Base-by-base conservation (phyloP, 2,329 filamentous ascomycete genomes). In the Nigrospora oryzae region DNA sequence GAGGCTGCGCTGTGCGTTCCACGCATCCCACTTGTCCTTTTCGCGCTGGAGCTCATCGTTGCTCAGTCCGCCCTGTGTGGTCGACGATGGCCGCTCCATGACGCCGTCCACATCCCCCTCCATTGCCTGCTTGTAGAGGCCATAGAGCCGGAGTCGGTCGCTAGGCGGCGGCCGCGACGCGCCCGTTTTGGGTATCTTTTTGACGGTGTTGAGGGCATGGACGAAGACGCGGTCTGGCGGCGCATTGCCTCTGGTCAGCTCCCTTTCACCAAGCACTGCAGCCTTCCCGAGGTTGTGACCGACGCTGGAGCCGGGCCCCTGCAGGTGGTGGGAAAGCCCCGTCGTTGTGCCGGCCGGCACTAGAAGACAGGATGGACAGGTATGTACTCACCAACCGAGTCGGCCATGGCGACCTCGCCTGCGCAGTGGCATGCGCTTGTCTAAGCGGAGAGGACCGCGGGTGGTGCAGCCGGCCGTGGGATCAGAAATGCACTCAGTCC, bases 101-200 rank as follows among this genome's bases (percentile, higher is more conserved):
- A 97, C 89, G 40, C 88, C 87, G 54, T 93, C 86, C 32, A 97
- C 90, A 65, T 98, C 89, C 40, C 93, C 93, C 71, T 98, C 90
- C 93, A 97, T 97, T 50, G 89, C 89, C 67, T 98, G 93, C 64
- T 98, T 98, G 72, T 98, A 98, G 53, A 98, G 77, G 52, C 93
- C 93, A 83, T 98, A 98, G 50, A 98, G 84, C 47, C 86, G 86
- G 55, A 98, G 75, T 46, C 93, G 84, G 60, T 94, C 90, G 49
- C 77, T 73, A 2, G 89, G 80, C 40, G 93, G 93, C 38, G 93
- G 93, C 50, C 93, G 85, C 51, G 88, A 82, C 43, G 89, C 89
- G 51, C 93, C 91, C 15, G 90, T 95, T 61, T 93, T 91, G 56
- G 87, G 87, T 56, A 98, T 94, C 68, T 94, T 94, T 68, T 96